phyloP scores from a whole-genome alignment of 768 basidiomycete species.

The Pleurotus sapidus region DNA sequence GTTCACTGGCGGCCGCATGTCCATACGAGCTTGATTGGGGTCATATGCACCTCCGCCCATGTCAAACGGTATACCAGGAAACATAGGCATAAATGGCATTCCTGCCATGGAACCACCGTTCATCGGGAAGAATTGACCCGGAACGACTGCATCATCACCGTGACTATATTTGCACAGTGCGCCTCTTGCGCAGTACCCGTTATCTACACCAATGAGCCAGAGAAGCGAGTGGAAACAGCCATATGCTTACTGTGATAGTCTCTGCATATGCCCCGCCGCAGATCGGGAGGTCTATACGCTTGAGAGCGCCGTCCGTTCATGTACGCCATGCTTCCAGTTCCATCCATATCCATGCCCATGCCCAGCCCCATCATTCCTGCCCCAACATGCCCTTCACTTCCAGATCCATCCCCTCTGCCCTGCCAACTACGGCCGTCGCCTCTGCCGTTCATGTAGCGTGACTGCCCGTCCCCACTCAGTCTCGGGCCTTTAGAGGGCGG shows the following conservation, averaged over 20 bases:
- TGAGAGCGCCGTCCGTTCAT: conserved; percentile 49
- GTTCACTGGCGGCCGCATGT: conserved; percentile 55
- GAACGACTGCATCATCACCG: conserved; percentile 83
- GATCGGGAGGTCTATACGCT: conserved; percentile 69
- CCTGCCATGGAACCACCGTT: conserved; percentile 37
- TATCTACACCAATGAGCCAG: conserved; percentile 46
- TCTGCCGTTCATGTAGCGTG: conserved; percentile 51
- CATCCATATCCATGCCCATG: conserved; percentile 25
- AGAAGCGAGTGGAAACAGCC: neutral
- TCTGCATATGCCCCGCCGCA: conserved; percentile 76
- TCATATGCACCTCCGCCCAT: conserved; percentile 61
- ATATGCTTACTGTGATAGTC: conserved; percentile 85
- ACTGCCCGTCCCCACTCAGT: conserved; percentile 58
- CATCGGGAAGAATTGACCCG: conserved; percentile 64
- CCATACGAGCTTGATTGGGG: conserved; percentile 78
- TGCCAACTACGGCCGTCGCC: conserved; percentile 37
- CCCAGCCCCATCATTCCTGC: neutral
- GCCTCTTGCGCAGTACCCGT: conserved; percentile 89
- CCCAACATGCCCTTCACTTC: conserved; percentile 21
- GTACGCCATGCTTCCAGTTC: conserved; percentile 32
- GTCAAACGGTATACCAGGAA: conserved; percentile 58
- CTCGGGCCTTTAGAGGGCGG: conserved; percentile 72
- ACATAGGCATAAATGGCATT: conserved; percentile 73
- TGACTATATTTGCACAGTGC: conserved; percentile 90
- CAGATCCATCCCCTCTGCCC: conserved; percentile 30